A percentile compares a stretch with the other conserved stretches of the same genome.
These are phyloP conservation scores for Picea abies DNA, from an alignment of 83 land plant species.

Conservation along the genomic window DNA sequence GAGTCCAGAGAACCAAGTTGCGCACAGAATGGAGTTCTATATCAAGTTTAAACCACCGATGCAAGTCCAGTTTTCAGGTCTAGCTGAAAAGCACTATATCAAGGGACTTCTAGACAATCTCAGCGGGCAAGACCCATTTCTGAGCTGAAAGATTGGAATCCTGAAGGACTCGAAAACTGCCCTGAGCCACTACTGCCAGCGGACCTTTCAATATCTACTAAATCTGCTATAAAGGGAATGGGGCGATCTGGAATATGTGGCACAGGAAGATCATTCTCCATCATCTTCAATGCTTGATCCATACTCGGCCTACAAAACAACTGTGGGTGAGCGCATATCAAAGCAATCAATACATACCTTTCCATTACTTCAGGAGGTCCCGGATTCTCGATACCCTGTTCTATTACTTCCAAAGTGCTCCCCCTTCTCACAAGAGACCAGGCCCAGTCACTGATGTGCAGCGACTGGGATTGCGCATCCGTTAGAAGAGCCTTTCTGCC, in stretches of 20 bases:
- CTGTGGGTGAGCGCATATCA: conserved; percentile 80
- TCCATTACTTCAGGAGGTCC: conserved; percentile 63
- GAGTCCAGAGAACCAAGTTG: too few relatives aligned
- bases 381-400: conserved; percentile 47
- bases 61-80: too few relatives aligned
- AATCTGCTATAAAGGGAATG: conserved; percentile 43
- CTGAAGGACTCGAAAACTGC: conserved; percentile 32
- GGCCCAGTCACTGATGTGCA: conserved; percentile 79
- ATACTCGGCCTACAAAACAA: conserved; percentile 68
- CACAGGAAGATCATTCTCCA: conserved; percentile 57
- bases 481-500: conserved; percentile 28
- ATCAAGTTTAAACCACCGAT: too few relatives aligned
- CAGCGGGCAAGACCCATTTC: too few relatives aligned
- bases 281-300: conserved; percentile 65
- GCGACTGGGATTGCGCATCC: conserved; percentile 13
- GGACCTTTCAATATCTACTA: conserved; percentile 58
- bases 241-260: conserved; percentile 78
- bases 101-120: too few relatives aligned
- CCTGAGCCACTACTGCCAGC: conserved; percentile 46
- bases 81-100: too few relatives aligned
- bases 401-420: conserved; percentile 50
- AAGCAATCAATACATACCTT: conserved; percentile 63
- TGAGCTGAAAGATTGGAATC: conserved; percentile 36
- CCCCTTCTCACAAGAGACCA: conserved; percentile 67
- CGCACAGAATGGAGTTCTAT: too few relatives aligned